These are phyloP conservation scores for Allium cepa DNA, from an alignment of 106 monocot genomes.

Conservation along the genomic window DNA sequence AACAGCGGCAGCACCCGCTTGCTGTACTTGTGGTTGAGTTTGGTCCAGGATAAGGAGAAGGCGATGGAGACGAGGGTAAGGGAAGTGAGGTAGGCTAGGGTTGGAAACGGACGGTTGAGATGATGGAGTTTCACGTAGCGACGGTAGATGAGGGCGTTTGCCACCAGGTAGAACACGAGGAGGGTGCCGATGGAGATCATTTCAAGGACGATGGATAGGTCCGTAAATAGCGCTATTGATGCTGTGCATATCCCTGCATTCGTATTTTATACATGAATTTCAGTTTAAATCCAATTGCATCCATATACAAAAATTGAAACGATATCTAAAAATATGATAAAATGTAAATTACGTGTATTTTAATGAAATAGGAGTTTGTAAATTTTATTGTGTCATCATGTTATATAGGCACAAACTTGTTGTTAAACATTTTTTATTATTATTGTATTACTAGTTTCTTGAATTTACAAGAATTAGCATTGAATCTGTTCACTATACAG, in stretches of 20 bases:
- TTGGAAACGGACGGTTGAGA: conserved; percentile 16
- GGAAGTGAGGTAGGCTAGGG: conserved; percentile 42
- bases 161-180: conserved; percentile 71
- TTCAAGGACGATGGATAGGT: conserved; percentile 50
- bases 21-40: conserved; percentile 12
- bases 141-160: conserved; percentile 56
- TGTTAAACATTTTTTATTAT: too few relatives aligned
- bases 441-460: too few relatives aligned
- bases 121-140: conserved; percentile 32
- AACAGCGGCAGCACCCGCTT: conserved; percentile 32
- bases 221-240: conserved; percentile 61
- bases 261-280: too few relatives aligned
- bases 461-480: too few relatives aligned
- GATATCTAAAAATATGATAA: too few relatives aligned
- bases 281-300: too few relatives aligned
- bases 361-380: too few relatives aligned
- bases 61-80: conserved; percentile 45
- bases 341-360: too few relatives aligned
- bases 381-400: too few relatives aligned
- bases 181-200: conserved; percentile 76
- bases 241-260: conserved; percentile 65
- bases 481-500: too few relatives aligned
- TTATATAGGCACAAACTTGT: too few relatives aligned
- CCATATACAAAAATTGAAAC: too few relatives aligned
- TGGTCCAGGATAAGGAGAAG: conserved; percentile 48